Evolutionary conservation across 345 rosid genomes (phyloP).

Genomic region (Arabidopsis thaliana): TAIR10.1 NC_003074.8:9963001-9963500

Average conservation of each 20-base stretch:
- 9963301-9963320: conserved; percentile 79
- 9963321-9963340: conserved; percentile 90
- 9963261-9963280: not conserved
- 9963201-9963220: not conserved
- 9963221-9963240: not conserved
- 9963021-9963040: conserved; percentile 91
- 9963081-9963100: conserved; percentile 96
- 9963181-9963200: not conserved
- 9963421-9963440: conserved; percentile 90
- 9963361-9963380: conserved; percentile 98
- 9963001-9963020: conserved; percentile 86
- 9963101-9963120: conserved; percentile 95
- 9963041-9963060: conserved; percentile 90
- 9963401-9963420: conserved; percentile 87
- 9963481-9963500: not conserved
- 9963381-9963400: conserved; percentile 94
- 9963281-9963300: conserved; percentile 52
- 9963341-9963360: conserved; percentile 94
- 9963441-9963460: conserved; percentile 37
- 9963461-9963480: not conserved
- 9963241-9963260: not conserved
- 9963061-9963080: conserved; percentile 93
- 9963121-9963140: conserved; percentile 46
- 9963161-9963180: not conserved
- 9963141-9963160: conserved; percentile 7